Evolutionary conservation across 306 rosid genomes (phyloP), one percentile per base, ranked within the genome.

Genomic region (Cucurbita ficifolia): DNA sequence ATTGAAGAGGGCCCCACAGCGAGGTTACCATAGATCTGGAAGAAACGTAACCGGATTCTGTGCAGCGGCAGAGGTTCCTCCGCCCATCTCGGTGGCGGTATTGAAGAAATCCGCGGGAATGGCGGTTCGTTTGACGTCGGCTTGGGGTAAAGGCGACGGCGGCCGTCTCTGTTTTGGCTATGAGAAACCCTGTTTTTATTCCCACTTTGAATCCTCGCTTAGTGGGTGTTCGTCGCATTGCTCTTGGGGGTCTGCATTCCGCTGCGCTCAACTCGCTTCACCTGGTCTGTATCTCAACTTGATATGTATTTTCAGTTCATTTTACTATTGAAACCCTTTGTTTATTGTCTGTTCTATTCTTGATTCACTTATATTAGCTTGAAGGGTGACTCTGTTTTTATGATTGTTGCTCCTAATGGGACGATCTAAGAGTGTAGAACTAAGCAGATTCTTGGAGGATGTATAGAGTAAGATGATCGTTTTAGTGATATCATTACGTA

Each of bases 121-220:
- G 39, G 11, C 5, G 57, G 17, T 1, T 50, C 36, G 42, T 75
- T 86, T 16, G 87, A 91, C 83, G 78, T 89, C 65, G 97, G 95
- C 91, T 83, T 94, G 98, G 98, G 97, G 98, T 21, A 94, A 94
- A 82, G 98, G 98, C 4, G 98, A 94, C 52, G 97, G 96, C 6
- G 97, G 97, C 38, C 82, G 97, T 10, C 85, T 94, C 38, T 96
- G 98, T 17, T 89, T 94, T 19, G 98, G 98, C 48, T 96, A 87
- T 49, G 98, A 93, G 62, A 79, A 79, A 84, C 75, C 64, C 96
- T 4, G 43, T 77, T 73, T 93, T 94, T 73, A 79, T 86, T 29
- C 98, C 98, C 73, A 81, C 97, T 0, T 50, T 90, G 79, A 94
- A 90, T 61, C 90, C 95, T 36, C 86, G 84, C 80, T 77, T 94